phyloP scores from a whole-genome alignment of 176 grass and related monocot species.

The Zea mays region Zm-B73-REFERENCE-NAM-5.0 NC_050098.1:29954501-29955000 shows the following conservation, averaged over 20 bases:
- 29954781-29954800: neutral
- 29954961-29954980: slow-evolving; percentile 84
- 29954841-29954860: slow-evolving; percentile 27
- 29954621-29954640: slow-evolving; percentile 3
- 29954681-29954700: slow-evolving; percentile 19
- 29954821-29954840: slow-evolving; percentile 13
- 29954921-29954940: slow-evolving; percentile 4
- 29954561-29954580: slow-evolving; percentile 13
- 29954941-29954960: slow-evolving; percentile 77
- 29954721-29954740: neutral
- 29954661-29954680: neutral
- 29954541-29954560: neutral
- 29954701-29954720: slow-evolving; percentile 14
- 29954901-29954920: neutral
- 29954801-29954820: slow-evolving; percentile 9
- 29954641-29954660: neutral
- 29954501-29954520: neutral
- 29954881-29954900: neutral
- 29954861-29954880: neutral
- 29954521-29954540: neutral
- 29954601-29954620: neutral
- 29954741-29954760: slow-evolving; percentile 1
- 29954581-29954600: neutral
- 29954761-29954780: neutral
- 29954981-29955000: slow-evolving; percentile 93